Conservation (phyloP, 441 rosid genomes). For the Geranium incanum region DNA sequence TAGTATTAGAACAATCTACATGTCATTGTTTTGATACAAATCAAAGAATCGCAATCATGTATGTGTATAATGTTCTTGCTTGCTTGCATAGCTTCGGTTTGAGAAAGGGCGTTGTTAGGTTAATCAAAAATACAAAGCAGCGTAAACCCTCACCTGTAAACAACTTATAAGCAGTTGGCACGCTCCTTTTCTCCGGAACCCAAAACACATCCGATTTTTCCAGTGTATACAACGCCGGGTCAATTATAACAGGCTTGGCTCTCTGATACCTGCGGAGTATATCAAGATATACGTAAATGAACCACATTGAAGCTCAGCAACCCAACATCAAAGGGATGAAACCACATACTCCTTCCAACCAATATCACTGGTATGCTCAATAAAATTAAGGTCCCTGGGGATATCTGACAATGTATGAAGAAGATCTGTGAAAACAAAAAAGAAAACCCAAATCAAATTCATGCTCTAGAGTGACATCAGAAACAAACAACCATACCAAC, state of each 20-base stretch:
- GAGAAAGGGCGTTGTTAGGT: too few species aligned
- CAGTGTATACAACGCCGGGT: conserved; percentile 80
- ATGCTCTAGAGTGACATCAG: too few species aligned
- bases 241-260: conserved; percentile 70
- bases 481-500: neutral
- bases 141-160: conserved; percentile 49
- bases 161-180: conserved; percentile 78
- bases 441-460: conserved; percentile 19
- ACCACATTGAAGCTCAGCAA: conserved; percentile 5
- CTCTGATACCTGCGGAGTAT: conserved; percentile 56
- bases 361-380: conserved; percentile 60
- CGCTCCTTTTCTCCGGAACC: conserved; percentile 71
- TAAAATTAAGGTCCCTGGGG: conserved; percentile 67
- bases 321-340: neutral
- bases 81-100: too few species aligned
- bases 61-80: neutral
- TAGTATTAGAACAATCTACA: too few species aligned
- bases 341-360: conserved; percentile 90
- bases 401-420: conserved; percentile 62
- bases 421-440: conserved; percentile 40
- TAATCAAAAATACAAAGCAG: too few species aligned
- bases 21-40: conserved; percentile 39
- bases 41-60: conserved; percentile 42
- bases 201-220: conserved; percentile 71
- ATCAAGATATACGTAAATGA: conserved; percentile 6